Evolutionary conservation across 2,329 filamentous ascomycete species (phyloP), one percentile per base, ranked within the genome.

Genomic region (Trichophyton simii): DNA sequence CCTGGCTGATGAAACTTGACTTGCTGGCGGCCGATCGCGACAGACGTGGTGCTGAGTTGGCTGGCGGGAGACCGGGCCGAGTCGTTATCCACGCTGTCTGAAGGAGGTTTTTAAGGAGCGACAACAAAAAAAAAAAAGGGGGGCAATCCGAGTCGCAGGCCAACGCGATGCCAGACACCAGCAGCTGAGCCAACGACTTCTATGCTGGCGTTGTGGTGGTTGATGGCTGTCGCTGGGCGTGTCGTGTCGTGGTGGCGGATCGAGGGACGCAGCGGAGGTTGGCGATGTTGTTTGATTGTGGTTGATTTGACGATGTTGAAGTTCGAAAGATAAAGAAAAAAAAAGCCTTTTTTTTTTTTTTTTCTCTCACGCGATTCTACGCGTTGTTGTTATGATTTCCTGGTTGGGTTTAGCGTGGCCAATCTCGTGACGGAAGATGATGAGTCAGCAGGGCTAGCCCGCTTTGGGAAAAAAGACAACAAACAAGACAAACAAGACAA

Each of bases 331-430:
- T n/a, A 18, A 44, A 44, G n/a, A 22, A 22, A 7, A 44, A 44
- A 44, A 44, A 44, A n/a, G 41, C 41, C 15, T 44, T 18, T 44
- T 44, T 44, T 20, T 34, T 34, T 38, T 52, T 52, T 54, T 54
- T 25, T 54, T 34, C 7, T 8, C 15, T 28, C 52, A 55, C 52
- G 52, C 52, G 52, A 36, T 55, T 44, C n/a, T 44, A 25, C 52
- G 52, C 52, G 52, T 55, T 55, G 52, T 55, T 55, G 52, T 55
- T 55, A 25, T 15, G 22, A 31, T n/a, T 44, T 20, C n/a, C 52
- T 28, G 15, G 31, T 34, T 55, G 11, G 13, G 52, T 15, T 28
- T 55, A 55, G 52, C 52, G 52, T n/a, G 5, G 22, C 5, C 3
- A 13, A 22, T 52, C 46, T 25, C 46, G 46, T 52, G 46, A 52